A percentile compares a stretch with the other conserved stretches of the same genome.
phyloP scores from a whole-genome alignment of 129 eudicot species.

The Smallanthus sonchifolius region DNA sequence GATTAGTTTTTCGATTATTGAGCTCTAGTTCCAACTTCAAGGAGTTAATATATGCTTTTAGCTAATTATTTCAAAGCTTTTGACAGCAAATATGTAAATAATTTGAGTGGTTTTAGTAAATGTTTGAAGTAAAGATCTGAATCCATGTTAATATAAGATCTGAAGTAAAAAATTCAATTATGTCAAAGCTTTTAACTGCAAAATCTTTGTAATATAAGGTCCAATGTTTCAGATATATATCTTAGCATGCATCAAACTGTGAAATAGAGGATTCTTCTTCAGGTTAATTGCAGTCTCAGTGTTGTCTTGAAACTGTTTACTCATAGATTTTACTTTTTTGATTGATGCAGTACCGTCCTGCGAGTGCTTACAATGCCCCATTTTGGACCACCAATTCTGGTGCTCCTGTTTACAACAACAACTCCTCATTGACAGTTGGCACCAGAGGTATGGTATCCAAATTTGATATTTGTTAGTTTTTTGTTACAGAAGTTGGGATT shows the following conservation, averaged over 20 bases:
- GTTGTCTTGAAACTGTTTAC: not conserved
- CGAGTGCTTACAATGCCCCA: slow-evolving; percentile 67
- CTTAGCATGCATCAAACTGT: not conserved
- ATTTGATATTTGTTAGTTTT: slow-evolving; percentile 1
- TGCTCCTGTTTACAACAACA: slow-evolving; percentile 74
- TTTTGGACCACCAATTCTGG: slow-evolving; percentile 76
- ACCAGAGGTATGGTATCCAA: slow-evolving; percentile 63
- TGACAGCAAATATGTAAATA: not conserved
- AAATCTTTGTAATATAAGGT: not conserved
- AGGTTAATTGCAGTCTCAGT: not conserved
- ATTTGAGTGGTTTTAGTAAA: no score
- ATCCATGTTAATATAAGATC: no score
- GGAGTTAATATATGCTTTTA: not conserved
- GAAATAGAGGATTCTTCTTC: not conserved
- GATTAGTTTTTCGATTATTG: not conserved
- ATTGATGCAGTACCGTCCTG: slow-evolving; percentile 63
- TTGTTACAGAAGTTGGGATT: not conserved
- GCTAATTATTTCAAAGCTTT: not conserved
- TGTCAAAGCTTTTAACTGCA: not conserved
- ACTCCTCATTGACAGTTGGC: slow-evolving; percentile 63
- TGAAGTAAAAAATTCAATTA: no score
- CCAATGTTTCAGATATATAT: not conserved
- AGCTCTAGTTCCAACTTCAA: slow-evolving; percentile 7
- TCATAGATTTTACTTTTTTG: slow-evolving; percentile 10
- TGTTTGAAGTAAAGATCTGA: slow-evolving; percentile 12